Evolutionary conservation across 257 asterid genomes (phyloP), one percentile per base, ranked within the genome.

Genomic region (Solanum chiquidenum): DNA sequence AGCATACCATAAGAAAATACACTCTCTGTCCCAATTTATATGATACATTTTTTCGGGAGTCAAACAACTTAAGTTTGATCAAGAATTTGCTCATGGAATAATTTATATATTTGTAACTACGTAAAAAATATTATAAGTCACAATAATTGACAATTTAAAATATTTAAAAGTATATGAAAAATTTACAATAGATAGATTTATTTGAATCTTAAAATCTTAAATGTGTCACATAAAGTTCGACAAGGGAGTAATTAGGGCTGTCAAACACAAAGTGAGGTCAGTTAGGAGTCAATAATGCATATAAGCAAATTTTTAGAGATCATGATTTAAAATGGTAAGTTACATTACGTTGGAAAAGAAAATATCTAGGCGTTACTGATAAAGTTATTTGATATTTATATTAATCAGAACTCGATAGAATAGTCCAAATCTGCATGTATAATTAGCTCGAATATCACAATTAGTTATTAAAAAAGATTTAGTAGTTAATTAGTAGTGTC

Each of bases 11-110:
- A 37, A 38, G 34, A 76, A 76, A 11, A 74, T 8, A 42, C 4
- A 9, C 1, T 4, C 1, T 42, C 13, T 42, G 4, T 42, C 5
- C 3, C 46, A 3, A 40, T 40, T 40, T 40, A 9, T 9, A 40
- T 40, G 4, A 40, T 1, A 1, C 0, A 42, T 42, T 10, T 10
- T 42, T 42, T 0, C 0, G 1, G 10, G 5, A 10, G 1, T 10
- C 4, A 42, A 42, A 10, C 13, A 42, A 1, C 3, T 42, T 42
- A 42, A 10, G 13, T 42, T 42, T 42, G 13, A 10, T 0, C 13
- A 10, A 42, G 13, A 42, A 42, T 42, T 42, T 0, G 1, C 13
- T 42, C 46, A 10, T 10, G 0, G 4, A 42, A 42, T 10, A 40
- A 9, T 40, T 10, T 9, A 9, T 10, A 10, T 40, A 9, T 40